Conservation (phyloP, 129 eudicot genomes). For the Logfia minima region DNA sequence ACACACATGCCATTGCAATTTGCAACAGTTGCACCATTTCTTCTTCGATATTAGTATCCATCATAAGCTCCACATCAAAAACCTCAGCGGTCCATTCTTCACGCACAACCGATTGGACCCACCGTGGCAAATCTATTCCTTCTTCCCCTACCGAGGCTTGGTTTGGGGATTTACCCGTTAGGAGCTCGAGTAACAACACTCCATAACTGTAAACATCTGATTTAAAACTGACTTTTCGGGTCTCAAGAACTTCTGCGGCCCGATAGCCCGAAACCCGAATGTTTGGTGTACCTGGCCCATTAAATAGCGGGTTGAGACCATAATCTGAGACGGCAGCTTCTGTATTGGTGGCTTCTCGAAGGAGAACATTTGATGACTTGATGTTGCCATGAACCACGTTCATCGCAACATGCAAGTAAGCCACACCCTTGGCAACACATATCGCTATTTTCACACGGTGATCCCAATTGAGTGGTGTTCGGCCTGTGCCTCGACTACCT, state of each 20-base stretch:
- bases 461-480: conserved; percentile 86
- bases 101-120: conserved; percentile 86
- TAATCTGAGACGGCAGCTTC: conserved; percentile 69
- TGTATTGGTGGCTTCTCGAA: conserved; percentile 45
- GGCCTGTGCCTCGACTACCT: conserved; percentile 92
- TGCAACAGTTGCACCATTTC: conserved; percentile 92
- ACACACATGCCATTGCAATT: conserved; percentile 84
- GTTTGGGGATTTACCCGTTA: conserved; percentile 89
- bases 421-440: conserved; percentile 65
- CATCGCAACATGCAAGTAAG: conserved; percentile 63
- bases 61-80: conserved; percentile 76
- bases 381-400: conserved; percentile 88
- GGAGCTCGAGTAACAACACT: conserved; percentile 65
- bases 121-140: conserved; percentile 86
- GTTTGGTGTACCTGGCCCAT: conserved; percentile 41
- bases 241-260: conserved; percentile 77
- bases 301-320: conserved; percentile 67
- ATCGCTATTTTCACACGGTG: conserved; percentile 65
- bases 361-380: conserved; percentile 83
- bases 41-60: conserved; percentile 71
- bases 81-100: conserved; percentile 98
- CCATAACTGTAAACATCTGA: conserved; percentile 93
- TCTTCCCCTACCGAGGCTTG: conserved; percentile 89
- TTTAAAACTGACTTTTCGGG: conserved; percentile 62
- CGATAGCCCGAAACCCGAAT: conserved; percentile 76